These are phyloP conservation scores for Striga asiatica DNA, from an alignment of 257 asterid species.

Conservation along the genomic window DNA sequence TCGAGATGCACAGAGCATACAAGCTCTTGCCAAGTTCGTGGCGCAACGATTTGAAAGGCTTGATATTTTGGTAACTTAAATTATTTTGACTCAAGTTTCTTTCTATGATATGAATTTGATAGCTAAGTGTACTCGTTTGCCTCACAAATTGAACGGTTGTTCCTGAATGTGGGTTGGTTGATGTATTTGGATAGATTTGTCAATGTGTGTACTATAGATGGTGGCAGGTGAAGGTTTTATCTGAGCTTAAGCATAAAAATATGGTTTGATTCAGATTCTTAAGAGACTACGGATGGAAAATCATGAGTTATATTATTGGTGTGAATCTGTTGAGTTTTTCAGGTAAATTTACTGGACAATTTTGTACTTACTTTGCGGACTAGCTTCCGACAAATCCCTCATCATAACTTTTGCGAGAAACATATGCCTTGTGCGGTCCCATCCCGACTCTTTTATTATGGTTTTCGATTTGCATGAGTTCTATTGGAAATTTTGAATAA, in stretches of 20 bases:
- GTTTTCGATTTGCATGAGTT: too few species aligned
- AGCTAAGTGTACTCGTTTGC: background rate
- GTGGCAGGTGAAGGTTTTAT: background rate
- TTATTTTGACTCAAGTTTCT: background rate
- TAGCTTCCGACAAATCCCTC: background rate
- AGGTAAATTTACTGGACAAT: background rate
- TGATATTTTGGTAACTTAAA: slow-evolving; percentile 51
- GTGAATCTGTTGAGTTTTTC: background rate
- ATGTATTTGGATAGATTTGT: background rate
- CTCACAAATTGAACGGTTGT: background rate
- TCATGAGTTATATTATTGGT: too few species aligned
- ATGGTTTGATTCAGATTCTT: background rate
- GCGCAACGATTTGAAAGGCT: slow-evolving; percentile 43
- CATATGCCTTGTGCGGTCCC: background rate
- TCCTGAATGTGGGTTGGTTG: background rate
- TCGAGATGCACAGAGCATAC: slow-evolving; percentile 42
- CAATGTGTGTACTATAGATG: background rate
- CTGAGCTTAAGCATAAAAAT: background rate
- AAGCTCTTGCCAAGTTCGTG: slow-evolving; percentile 31
- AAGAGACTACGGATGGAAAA: too few species aligned
- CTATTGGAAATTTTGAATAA: too few species aligned
- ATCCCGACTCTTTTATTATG: too few species aligned
- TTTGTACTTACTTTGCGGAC: background rate
- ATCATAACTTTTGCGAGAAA: background rate
- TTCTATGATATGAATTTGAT: background rate